Evolutionary conservation across 495 filamentous ascomycete species (phyloP).

Genomic region (Aspergillus cristatus): DNA sequence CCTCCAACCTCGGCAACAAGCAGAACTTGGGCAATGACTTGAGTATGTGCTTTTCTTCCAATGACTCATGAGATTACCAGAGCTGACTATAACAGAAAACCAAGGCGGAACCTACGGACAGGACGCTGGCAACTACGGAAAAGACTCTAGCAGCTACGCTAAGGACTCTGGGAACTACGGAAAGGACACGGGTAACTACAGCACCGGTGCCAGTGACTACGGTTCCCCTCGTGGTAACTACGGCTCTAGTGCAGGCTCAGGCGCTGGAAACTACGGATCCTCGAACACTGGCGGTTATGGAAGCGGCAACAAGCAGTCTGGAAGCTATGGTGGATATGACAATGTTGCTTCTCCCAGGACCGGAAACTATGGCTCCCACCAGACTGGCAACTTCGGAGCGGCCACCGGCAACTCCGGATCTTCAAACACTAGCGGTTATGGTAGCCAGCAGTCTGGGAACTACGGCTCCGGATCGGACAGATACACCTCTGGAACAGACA

Average conservation of each 20-base stretch:
- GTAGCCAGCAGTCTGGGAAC: background rate
- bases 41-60: background rate
- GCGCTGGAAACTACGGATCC: conserved; percentile 10
- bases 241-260: conserved; percentile 6
- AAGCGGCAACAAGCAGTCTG: too few relatives aligned
- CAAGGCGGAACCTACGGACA: background rate
- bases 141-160: conserved; percentile 17
- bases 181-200: conserved; percentile 3
- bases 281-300: conserved; percentile 11
- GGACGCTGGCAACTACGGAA: background rate
- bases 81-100: too few relatives aligned
- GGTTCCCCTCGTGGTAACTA: conserved; percentile 1
- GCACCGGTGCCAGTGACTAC: conserved; percentile 9
- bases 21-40: background rate
- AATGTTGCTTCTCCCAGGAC: conserved; percentile 2
- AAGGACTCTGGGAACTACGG: conserved; percentile 11
- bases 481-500: too few relatives aligned
- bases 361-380: conserved; percentile 38
- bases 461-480: conserved; percentile 2
- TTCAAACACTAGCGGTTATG: background rate
- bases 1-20: background rate
- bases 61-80: too few relatives aligned
- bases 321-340: too few relatives aligned
- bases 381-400: conserved; percentile 26
- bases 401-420: conserved; percentile 14